Evolutionary conservation across 1,284 basidiomycete species (phyloP), one percentile per base, ranked within the genome.

Genomic region (Pyrrhoderma noxium): DNA sequence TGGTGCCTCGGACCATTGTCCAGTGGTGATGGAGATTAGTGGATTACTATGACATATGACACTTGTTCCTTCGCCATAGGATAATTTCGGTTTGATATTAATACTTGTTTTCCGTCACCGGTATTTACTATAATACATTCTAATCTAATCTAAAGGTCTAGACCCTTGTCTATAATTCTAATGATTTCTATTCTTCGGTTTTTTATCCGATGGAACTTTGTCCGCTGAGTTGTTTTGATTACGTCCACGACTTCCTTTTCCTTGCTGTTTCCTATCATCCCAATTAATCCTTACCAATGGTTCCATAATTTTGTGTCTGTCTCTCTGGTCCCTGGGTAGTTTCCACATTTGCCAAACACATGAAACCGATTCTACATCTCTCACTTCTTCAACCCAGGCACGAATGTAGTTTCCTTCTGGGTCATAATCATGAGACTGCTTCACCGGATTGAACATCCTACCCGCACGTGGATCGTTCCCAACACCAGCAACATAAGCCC

Each of bases 1-100:
- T 55, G 89, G 89, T 2, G 86, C 88, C 40, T 90, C 87, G 44
- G 89, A 92, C 61, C 89, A 90, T 63, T 80, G 85, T 60, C 89
- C 89, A 8, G 66, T 92, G 23, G 77, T 84, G n/a, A 64, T 89
- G 67, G 88, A 90, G 61, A 74, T 89, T 43, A 31, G 31, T 42
- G 53, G 39, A 1, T 36, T 51, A 16, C 21, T 51, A 8, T 53
- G 27, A 47, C 11, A 14, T 3, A 34, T 27, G 7, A 22, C 11
- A 8, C 9, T 42, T n/a, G 4, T 31, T 11, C n/a, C 2, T 41
- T 18, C 19, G 31, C 22, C 9, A 40, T 38, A 27, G 18, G 27
- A 39, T 8, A 7, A 16, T 40, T 16, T 16, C 38, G n/a, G n/a
- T 16, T 40, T 40, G 19, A 9, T 9, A 9, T n/a, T 9, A 36